Percentiles rank a stretch among this genome's conserved stretches.
Conservation (phyloP, 2,329 filamentous ascomycete species). For the Curvularia sp. region DNA sequence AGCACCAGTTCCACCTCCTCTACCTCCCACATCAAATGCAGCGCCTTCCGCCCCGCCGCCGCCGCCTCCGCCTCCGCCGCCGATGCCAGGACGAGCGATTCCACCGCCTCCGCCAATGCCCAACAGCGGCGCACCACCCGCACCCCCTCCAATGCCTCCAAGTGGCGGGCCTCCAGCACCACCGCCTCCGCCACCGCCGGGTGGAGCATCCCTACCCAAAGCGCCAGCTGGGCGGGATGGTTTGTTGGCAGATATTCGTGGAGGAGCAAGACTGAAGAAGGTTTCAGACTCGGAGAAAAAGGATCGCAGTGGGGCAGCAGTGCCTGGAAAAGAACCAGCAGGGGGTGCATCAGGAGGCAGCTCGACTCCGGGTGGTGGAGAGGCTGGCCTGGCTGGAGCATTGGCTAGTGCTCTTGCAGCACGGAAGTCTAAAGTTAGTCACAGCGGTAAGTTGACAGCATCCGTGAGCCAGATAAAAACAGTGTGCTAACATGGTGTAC, state of each 20-base stretch:
- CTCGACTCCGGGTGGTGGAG: conserved; percentile 36
- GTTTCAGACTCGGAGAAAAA: conserved; percentile 73
- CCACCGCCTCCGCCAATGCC: conserved; percentile 49
- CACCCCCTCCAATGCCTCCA: conserved; percentile 50
- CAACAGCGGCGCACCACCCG: conserved; percentile 51
- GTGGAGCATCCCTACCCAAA: conserved; percentile 43
- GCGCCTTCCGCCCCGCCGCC: conserved; percentile 31
- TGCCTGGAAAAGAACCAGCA: conserved; percentile 58
- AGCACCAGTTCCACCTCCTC: conserved; percentile 43
- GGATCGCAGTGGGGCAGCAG: conserved; percentile 71
- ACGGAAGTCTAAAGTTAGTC: conserved; percentile 91
- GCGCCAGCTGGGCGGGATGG: conserved; percentile 62
- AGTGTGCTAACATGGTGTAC: conserved; percentile 37
- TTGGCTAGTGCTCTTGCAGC: conserved; percentile 83
- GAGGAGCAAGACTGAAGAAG: conserved; percentile 72
- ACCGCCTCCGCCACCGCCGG: conserved; percentile 42
- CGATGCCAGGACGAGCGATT: conserved; percentile 21
- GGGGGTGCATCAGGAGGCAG: conserved; percentile 60
- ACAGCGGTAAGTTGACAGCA: conserved; percentile 73
- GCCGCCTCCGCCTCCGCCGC: conserved; percentile 41
- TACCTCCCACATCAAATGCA: conserved; percentile 35
- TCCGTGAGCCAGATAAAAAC: conserved; percentile 6
- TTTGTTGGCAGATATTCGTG: conserved; percentile 75
- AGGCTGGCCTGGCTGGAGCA: conserved; percentile 56
- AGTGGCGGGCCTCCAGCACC: conserved; percentile 40